A percentile compares a stretch with the other conserved stretches of the same genome.
Conservation (phyloP, 1,139 yeast species). For the Protomyces gravidus region DNA sequence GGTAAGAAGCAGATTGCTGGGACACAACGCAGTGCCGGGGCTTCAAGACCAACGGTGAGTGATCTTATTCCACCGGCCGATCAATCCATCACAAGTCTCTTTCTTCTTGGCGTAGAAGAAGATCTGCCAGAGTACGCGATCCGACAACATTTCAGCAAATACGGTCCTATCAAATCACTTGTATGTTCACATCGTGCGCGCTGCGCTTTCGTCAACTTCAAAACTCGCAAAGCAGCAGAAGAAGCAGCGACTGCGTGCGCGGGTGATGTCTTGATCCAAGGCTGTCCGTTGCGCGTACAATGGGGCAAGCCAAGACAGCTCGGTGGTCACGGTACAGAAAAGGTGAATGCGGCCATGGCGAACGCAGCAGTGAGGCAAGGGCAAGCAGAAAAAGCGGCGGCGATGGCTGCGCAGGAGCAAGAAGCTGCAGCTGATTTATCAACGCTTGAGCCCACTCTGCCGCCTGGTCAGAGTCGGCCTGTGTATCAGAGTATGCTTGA, state of each 20-base stretch:
- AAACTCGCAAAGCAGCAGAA: slow-evolving; percentile 53
- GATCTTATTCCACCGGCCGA: slow-evolving; percentile 48
- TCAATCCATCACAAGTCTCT: slow-evolving; percentile 48
- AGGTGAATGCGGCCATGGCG: slow-evolving; percentile 22
- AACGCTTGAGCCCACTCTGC: neutral
- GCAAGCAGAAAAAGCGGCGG: neutral
- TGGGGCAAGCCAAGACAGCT: slow-evolving; percentile 61
- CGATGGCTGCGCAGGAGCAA: neutral
- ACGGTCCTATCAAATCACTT: slow-evolving; percentile 50
- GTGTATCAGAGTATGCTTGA: neutral
- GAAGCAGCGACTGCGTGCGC: slow-evolving; percentile 47
- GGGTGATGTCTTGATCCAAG: slow-evolving; percentile 43
- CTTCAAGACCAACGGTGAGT: slow-evolving; percentile 41
- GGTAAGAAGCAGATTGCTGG: neutral
- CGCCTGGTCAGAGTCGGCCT: neutral
- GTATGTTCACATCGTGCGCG: slow-evolving; percentile 58
- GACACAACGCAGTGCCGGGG: slow-evolving; percentile 18
- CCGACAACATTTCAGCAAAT: slow-evolving; percentile 48
- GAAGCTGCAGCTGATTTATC: neutral
- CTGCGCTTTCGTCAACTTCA: slow-evolving; percentile 61
- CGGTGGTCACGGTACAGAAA: slow-evolving; percentile 39
- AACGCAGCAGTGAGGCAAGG: neutral
- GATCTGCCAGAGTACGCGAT: slow-evolving; percentile 63
- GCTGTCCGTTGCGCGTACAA: slow-evolving; percentile 54
- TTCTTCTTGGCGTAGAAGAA: slow-evolving; percentile 66